Base-by-base conservation (phyloP, 768 basidiomycete species). In the Tephrocybe sp. region DNA sequence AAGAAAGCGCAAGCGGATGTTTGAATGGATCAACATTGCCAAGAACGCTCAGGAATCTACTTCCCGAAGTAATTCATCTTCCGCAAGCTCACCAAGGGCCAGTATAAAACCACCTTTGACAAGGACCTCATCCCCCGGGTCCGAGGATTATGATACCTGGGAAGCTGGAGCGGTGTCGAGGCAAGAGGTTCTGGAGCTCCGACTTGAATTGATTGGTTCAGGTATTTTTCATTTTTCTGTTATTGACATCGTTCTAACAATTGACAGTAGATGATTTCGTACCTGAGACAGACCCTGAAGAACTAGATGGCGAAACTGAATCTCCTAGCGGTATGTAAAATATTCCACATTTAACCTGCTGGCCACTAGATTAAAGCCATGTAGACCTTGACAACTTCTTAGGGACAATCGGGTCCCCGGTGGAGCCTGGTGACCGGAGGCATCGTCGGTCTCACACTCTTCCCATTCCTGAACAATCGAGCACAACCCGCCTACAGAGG, bases 401-500 rank as follows among this genome's bases (percentile, higher is more conserved):
- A 21, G 41, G 19, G n/a, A 16, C 18, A 18, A 36, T 7, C 27
- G n/a, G 27, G n/a, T 33, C 44, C 13, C 27, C 7, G 12, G 34
- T 16, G n/a, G 37, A 6, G 19, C 3, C 3, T 21, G 19, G 16
- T 4, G 7, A 18, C 37, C 31, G 38, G 11, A 44, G 1, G 3
- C 42, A 47, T 30, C 41, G 33, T n/a, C 49, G 49, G 39, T 52
- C 48, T 8, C 49, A 51, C 31, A 55, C 53, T 3, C 42, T 41
- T 3, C 50, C 54, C 1, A 42, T 41, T 3, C 50, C 54, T 0
- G 44, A 21, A 42, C 43, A 29, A 22, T 4, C 36, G 48, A 44
- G 25, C 42, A 16, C 25, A 16, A 49, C 57, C 38, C 57, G 65
- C 8, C 53, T 77, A 11, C 64, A 62, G 27, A 67, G 73, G 49